Percentiles rank a stretch among this genome's conserved stretches.
Conservation (phyloP, 176 grass and related monocot species). For the Microstegium vimineum region DNA sequence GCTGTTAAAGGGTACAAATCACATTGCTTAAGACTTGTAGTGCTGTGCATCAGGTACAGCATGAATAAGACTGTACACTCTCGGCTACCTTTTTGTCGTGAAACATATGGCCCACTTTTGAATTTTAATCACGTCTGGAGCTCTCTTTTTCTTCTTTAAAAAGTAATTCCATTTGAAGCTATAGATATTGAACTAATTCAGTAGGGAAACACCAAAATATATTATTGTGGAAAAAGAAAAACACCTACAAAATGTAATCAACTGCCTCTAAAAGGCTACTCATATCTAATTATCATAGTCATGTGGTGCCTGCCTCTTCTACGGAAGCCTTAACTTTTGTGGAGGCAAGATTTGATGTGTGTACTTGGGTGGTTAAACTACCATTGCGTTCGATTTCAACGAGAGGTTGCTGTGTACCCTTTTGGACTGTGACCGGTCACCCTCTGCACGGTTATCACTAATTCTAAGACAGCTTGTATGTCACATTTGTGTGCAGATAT, state of each 20-base stretch:
- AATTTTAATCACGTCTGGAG: neutral
- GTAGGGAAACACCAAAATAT: neutral
- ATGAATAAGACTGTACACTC: neutral
- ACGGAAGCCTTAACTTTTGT: neutral
- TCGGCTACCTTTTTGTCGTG: neutral
- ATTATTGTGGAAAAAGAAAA: neutral
- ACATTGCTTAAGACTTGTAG: neutral
- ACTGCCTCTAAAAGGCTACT: neutral
- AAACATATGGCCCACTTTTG: neutral
- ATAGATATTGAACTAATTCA: neutral
- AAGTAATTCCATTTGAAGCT: neutral
- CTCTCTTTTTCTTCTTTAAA: neutral
- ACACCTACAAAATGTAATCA: neutral
- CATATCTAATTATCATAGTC: neutral
- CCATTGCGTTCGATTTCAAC: constrained; percentile 37
- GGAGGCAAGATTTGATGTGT: constrained; percentile 10
- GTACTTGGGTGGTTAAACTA: constrained; percentile 48
- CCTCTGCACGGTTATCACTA: constrained; percentile 42
- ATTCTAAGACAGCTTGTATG: constrained; percentile 20
- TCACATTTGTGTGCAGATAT: constrained; percentile 36
- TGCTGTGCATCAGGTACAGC: neutral
- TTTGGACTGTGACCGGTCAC: constrained; percentile 36
- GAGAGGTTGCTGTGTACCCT: constrained; percentile 24
- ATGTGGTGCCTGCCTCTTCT: neutral
- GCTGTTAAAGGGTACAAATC: neutral